Base-by-base conservation (phyloP, 108 stramenopile species). In the Epipyxis sp. region DNA sequence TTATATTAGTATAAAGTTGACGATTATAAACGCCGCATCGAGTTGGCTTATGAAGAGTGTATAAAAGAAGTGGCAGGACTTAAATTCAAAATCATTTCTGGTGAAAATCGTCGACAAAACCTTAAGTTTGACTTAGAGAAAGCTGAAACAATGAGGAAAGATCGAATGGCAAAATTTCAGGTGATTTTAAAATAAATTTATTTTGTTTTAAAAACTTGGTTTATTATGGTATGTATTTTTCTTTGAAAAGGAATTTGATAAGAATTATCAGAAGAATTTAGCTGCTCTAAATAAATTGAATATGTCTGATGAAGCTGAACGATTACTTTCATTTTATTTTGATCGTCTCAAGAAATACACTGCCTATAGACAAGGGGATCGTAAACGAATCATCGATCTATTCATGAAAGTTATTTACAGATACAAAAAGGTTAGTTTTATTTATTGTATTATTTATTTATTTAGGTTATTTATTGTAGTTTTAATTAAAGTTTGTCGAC, bases 101-200 rank as follows among this genome's bases (percentile, higher is more conserved):
- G 34, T 6, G 71, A 74, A 74, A 74, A 74, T 32, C 71, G 71
- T 46, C 44, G 50, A 6, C 44, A 74, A 57, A 13, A 57, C 6
- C 40, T 74, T 37, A 57, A 46, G 43, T 13, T 13, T 6, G 20
- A 3, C 10, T 6, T 74, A 6, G 71, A 54, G 27, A 10, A 6
- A 34, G 3, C 20, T 6, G 50, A 27, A 37, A 32, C 40, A 39
- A 16, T 43, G 20, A 10, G 25, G 16, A 39, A 74, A 57, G 71
- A 74, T 27, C 71, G 71, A 10, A 57, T 54, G 34, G 71, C 71
- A 37, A 74, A 74, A 25, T 54, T 74, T 34, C 3, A 74, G 6
- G 46, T 43, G 3, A 43, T 74, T 37, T 37, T 30, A 57, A 34
- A 39, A 6, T n/a, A n/a, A n/a, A n/a, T n/a, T n/a, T n/a, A n/a